These are phyloP conservation scores for Xylaria polymorpha DNA, from an alignment of 2,329 filamentous ascomycete species.

Conservation along the genomic window DNA sequence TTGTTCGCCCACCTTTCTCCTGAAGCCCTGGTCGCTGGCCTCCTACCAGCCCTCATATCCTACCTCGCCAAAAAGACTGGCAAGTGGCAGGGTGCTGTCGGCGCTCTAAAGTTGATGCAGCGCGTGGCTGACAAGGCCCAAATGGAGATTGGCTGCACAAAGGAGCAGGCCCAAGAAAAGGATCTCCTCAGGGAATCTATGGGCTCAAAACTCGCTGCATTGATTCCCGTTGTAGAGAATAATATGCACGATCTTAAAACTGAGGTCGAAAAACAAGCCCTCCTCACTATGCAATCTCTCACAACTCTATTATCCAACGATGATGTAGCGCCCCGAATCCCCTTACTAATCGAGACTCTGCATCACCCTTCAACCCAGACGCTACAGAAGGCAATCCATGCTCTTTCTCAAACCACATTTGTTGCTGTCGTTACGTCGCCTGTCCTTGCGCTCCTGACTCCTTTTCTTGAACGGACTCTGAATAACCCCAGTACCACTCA, in stretches of 20 bases:
- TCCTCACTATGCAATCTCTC: constrained; percentile 90
- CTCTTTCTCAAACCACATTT: constrained; percentile 97
- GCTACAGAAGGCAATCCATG: constrained; percentile 95
- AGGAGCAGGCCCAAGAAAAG: constrained; percentile 87
- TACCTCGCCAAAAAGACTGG: constrained; percentile 87
- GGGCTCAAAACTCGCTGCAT: constrained; percentile 84
- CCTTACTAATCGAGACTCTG: constrained; percentile 93
- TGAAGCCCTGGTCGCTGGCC: constrained; percentile 84
- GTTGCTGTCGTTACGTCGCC: constrained; percentile 96
- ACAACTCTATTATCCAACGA: constrained; percentile 94
- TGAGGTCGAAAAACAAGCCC: constrained; percentile 89
- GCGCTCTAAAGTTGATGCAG: constrained; percentile 84
- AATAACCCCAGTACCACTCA: constrained; percentile 92
- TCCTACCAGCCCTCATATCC: constrained; percentile 78
- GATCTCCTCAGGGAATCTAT: constrained; percentile 90
- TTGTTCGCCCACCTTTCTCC: constrained; percentile 82
- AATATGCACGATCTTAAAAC: constrained; percentile 97
- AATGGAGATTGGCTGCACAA: constrained; percentile 79
- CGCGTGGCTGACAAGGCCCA: constrained; percentile 96
- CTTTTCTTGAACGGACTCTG: constrained; percentile 91
- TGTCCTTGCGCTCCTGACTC: constrained; percentile 92
- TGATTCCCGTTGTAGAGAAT: constrained; percentile 91
- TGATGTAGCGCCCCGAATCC: constrained; percentile 92
- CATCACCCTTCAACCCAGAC: constrained; percentile 90
- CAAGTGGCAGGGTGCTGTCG: constrained; percentile 97